phyloP scores from a whole-genome alignment of 225 moss, liverwort and hornwort genomes.

The Sphagnum contortum region DNA sequence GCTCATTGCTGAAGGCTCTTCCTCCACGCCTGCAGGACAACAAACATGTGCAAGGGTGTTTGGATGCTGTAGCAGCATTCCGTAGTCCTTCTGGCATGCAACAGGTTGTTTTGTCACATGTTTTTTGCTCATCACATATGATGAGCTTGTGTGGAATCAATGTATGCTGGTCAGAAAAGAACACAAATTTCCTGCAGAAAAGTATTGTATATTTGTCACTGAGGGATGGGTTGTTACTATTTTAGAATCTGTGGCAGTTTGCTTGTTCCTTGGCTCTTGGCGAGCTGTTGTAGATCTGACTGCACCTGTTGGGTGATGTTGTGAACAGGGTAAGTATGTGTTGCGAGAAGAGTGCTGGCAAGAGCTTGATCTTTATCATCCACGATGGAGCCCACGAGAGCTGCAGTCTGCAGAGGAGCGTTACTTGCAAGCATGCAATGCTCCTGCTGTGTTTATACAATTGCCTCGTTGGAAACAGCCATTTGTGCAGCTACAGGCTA shows the following conservation, averaged over 20 bases:
- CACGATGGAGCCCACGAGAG: conserved; percentile 84
- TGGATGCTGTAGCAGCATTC: conserved; percentile 71
- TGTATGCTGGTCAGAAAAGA: no score
- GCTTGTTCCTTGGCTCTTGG: no score
- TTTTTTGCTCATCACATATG: no score
- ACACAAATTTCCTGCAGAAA: no score
- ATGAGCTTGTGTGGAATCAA: no score
- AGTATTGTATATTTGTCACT: no score
- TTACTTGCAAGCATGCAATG: conserved; percentile 67
- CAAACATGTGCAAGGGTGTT: conserved; percentile 63
- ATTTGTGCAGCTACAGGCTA: conserved; percentile 39
- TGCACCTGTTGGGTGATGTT: neutral
- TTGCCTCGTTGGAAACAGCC: conserved; percentile 76
- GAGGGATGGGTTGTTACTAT: no score
- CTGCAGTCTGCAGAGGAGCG: conserved; percentile 84
- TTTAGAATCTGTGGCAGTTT: no score
- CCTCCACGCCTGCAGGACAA: conserved; percentile 75
- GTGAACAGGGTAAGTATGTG: conserved; percentile 69
- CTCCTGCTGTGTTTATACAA: conserved; percentile 74
- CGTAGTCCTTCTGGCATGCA: conserved; percentile 86
- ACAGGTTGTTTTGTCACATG: conserved; percentile 39
- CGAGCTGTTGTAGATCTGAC: no score
- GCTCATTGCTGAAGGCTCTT: conserved; percentile 65
- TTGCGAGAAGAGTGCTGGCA: conserved; percentile 75
- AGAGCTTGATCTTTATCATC: conserved; percentile 92